Conservation (phyloP, 2,329 filamentous ascomycete species). For the Colletotrichum melonis region DNA sequence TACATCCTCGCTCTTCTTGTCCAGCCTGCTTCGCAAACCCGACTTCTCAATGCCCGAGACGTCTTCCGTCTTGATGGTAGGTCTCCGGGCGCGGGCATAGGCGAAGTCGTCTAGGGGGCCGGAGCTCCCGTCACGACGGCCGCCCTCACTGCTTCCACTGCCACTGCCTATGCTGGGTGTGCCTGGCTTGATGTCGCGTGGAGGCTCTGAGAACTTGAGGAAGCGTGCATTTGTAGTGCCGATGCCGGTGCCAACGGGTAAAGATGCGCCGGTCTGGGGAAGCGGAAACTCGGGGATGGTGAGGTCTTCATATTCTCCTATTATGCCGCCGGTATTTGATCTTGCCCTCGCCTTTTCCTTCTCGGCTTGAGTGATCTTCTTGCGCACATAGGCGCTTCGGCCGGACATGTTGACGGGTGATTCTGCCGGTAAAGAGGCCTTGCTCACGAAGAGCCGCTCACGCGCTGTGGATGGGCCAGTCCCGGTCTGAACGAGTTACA, state of each 20-base stretch:
- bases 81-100: conserved; percentile 55
- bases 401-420: conserved; percentile 60
- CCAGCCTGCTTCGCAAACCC: conserved; percentile 61
- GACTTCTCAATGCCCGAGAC: conserved; percentile 67
- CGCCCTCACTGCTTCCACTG: conserved; percentile 51
- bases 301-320: conserved; percentile 50
- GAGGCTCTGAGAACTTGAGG: conserved; percentile 57
- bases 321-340: conserved; percentile 42
- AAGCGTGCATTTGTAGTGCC: conserved; percentile 56
- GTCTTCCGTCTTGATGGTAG: conserved; percentile 60
- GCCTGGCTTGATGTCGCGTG: conserved; percentile 43
- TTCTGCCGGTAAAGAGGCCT: neutral
- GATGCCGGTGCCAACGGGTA: conserved; percentile 49
- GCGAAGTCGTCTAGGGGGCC: conserved; percentile 55
- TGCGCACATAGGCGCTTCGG: conserved; percentile 68
- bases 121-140: conserved; percentile 43
- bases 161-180: conserved; percentile 50
- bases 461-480: neutral
- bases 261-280: conserved; percentile 47
- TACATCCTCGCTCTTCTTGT: conserved; percentile 67
- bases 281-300: conserved; percentile 50
- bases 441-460: neutral
- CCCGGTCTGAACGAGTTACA: neutral
- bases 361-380: conserved; percentile 65
- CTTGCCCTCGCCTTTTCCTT: conserved; percentile 50